Evolutionary conservation across 148 eudicot genomes (phyloP), one percentile per base, ranked within the genome.

Genomic region (Beta vulgaris): DNA sequence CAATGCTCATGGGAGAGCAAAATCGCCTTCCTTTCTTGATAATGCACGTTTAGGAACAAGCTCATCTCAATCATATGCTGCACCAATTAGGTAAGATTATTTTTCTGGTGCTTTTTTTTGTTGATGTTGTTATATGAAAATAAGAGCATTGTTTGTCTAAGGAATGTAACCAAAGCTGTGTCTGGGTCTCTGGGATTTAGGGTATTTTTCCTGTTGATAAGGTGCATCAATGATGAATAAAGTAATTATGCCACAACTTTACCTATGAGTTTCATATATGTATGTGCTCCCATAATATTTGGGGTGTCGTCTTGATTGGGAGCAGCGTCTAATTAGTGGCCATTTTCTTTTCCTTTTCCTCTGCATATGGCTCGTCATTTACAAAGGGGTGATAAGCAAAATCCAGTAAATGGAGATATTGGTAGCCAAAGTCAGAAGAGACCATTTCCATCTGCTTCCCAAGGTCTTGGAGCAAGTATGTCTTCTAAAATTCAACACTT

Each of bases 31-130:
- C 46, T 54, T 73, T 78, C 55, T 77, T 68, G 81, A 48, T 51
- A 69, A 69, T 73, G 39, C 68, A 37, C 75, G 37, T 44, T 49
- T 74, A 26, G 60, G 74, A 42, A 49, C 60, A 68, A 80, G 80
- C 76, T 80, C 82, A 46, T 65, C 82, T 76, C 80, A 23, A 28
- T 60, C 85, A 19, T 75, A 73, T 74, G 71, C 72, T 19, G 76
- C 82, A 63, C 67, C 72, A 51, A 71, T 39, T 44, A 82, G 87
- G 93, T 89, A 82, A 80, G 43, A 16, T 58, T 23, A 23, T 69
- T 19, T 57, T 65, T 61, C 61, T 75, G 26, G n/a, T 21, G 16
- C 26, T 51, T 60, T 16, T 31, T 57, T 59, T 61, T 48, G 23
- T n/a, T 49, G 16, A 8, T 31, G 5, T 55, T 66, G 14, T 42